Evolutionary conservation across 495 filamentous ascomycete species (phyloP).

Genomic region (Apodospora peruviana): DNA sequence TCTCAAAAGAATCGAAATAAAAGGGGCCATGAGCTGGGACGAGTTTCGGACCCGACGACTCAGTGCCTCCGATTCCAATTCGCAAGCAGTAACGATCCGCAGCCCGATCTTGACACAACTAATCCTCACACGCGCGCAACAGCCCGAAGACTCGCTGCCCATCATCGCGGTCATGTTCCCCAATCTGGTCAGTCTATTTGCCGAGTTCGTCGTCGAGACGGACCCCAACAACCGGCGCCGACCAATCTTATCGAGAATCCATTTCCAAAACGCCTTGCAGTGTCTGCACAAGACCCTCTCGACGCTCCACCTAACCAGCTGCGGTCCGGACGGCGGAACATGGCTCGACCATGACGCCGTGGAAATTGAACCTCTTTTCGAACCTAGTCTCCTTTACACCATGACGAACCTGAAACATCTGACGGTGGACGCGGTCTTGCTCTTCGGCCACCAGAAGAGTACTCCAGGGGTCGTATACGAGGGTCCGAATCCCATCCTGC

Average conservation of each 20-base stretch:
- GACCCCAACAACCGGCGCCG: neutral
- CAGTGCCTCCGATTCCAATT: neutral
- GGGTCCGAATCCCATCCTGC: neutral
- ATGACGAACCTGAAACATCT: neutral
- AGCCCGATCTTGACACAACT: neutral
- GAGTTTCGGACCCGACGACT: neutral
- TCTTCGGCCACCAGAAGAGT: neutral
- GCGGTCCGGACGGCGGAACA: too few relatives aligned
- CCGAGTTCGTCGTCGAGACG: slow-evolving; percentile 3
- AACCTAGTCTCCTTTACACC: too few relatives aligned
- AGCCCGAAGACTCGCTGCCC: neutral
- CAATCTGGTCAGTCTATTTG: neutral
- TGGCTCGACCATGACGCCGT: too few relatives aligned
- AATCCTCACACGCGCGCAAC: neutral
- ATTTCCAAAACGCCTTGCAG: neutral
- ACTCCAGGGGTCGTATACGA: neutral
- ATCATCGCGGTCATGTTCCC: neutral
- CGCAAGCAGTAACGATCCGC: neutral
- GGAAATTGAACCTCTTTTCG: too few relatives aligned
- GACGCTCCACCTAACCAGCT: slow-evolving; percentile 1
- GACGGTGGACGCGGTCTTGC: neutral
- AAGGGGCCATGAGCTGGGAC: neutral
- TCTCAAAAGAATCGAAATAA: neutral
- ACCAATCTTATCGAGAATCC: too few relatives aligned
- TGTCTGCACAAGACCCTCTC: neutral